Conservation (phyloP, 2,329 filamentous ascomycete species). For the Ceratocystiopsis brevicomis region DNA sequence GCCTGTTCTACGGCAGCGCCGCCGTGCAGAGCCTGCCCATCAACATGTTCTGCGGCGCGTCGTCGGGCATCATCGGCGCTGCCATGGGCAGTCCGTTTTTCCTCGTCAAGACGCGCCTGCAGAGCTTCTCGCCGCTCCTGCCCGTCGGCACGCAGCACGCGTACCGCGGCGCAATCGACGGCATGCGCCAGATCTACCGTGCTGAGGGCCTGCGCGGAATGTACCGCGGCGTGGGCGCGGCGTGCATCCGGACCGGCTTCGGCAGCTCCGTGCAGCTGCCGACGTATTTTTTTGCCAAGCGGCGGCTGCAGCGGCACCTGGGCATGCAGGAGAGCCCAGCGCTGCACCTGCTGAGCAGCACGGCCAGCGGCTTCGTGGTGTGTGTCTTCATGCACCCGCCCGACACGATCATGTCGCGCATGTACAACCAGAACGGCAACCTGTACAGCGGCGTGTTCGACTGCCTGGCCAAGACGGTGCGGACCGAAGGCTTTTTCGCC, state of each 20-base stretch:
- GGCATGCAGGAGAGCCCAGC: slow-evolving; percentile 82
- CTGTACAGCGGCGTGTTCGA: slow-evolving; percentile 89
- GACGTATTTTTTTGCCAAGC: slow-evolving; percentile 95
- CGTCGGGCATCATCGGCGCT: slow-evolving; percentile 77
- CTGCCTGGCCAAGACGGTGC: slow-evolving; percentile 76
- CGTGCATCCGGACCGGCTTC: slow-evolving; percentile 91
- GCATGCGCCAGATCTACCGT: slow-evolving; percentile 58
- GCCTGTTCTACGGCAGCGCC: slow-evolving; percentile 49
- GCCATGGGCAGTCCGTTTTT: slow-evolving; percentile 93
- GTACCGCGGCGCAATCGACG: slow-evolving; percentile 73
- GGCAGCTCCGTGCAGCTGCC: slow-evolving; percentile 91
- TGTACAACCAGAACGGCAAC: slow-evolving; percentile 98
- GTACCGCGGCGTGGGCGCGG: slow-evolving; percentile 78
- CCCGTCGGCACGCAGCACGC: slow-evolving; percentile 94
- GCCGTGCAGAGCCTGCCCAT: slow-evolving; percentile 68
- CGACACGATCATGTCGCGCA: slow-evolving; percentile 95
- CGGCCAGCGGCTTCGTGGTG: slow-evolving; percentile 83
- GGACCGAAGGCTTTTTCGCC: slow-evolving; percentile 75
- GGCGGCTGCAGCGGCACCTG: slow-evolving; percentile 60
- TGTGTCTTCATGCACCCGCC: slow-evolving; percentile 97
- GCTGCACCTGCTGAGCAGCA: slow-evolving; percentile 74
- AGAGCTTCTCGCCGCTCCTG: slow-evolving; percentile 80
- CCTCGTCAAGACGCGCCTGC: slow-evolving; percentile 87
- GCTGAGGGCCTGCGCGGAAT: slow-evolving; percentile 62
- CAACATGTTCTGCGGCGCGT: slow-evolving; percentile 85